Conservation (phyloP, 768 basidiomycete genomes). For the Suillus tomentosus region DNA sequence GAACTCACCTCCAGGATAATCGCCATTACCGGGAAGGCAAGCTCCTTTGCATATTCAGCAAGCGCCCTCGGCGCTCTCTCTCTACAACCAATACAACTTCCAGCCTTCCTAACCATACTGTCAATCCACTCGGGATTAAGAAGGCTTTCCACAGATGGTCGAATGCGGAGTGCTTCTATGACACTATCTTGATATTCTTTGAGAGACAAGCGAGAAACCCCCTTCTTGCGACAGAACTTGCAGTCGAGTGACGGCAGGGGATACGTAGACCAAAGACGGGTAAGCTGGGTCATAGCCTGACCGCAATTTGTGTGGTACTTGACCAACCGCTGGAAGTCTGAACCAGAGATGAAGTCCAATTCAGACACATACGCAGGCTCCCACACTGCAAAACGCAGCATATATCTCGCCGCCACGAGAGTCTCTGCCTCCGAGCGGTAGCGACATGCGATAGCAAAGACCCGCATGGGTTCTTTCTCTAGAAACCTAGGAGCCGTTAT, state of each 20-base stretch:
- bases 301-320: slow-evolving; percentile 37
- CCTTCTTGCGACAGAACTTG: slow-evolving; percentile 38
- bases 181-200: slow-evolving; percentile 37
- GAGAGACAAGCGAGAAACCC: slow-evolving; percentile 32
- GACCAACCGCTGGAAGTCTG: slow-evolving; percentile 38
- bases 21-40: slow-evolving; percentile 28
- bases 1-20: slow-evolving; percentile 32
- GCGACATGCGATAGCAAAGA: slow-evolving; percentile 39
- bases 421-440: slow-evolving; percentile 38
- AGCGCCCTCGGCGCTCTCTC: slow-evolving; percentile 34
- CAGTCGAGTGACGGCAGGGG: slow-evolving; percentile 34
- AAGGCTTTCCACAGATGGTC: slow-evolving; percentile 34
- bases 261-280: slow-evolving; percentile 33
- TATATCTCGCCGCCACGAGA: slow-evolving; percentile 37
- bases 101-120: slow-evolving; percentile 30
- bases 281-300: slow-evolving; percentile 36
- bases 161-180: slow-evolving; percentile 32
- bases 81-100: slow-evolving; percentile 30
- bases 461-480: slow-evolving; percentile 37
- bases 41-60: slow-evolving; percentile 31
- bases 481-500: slow-evolving; percentile 35
- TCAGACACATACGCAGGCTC: slow-evolving; percentile 36
- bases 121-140: slow-evolving; percentile 35
- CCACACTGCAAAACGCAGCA: slow-evolving; percentile 38
- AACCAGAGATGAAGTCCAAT: slow-evolving; percentile 40